Base-by-base conservation (phyloP, 306 rosid species). In the Corylus avellana region DNA sequence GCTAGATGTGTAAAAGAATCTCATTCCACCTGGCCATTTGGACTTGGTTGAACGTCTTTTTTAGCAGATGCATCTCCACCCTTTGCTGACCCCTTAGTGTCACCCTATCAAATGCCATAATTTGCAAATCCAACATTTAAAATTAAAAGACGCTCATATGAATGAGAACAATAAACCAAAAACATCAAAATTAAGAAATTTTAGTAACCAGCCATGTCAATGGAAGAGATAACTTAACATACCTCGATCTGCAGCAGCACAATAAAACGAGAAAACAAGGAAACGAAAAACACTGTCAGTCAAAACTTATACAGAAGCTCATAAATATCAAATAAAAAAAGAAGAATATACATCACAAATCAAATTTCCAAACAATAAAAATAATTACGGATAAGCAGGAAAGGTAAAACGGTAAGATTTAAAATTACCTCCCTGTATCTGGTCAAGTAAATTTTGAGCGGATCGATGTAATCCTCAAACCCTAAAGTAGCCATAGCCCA, bases 401-500 rank as follows among this genome's bases (percentile, higher is more conserved):
- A 46, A 61, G 37, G 2, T 9, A 53, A n/a, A 48, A 64, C 48
- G 12, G 37, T 56, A 22, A 74, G 74, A 17, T 51, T 50, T 35
- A 3, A 54, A 59, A 27, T 77, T 61, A 94, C 99, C 92, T 95
- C 99, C 86, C 99, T 85, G 85, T 91, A 95, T 91, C 92, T 90
- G 1, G 80, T 44, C 35, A 95, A 89, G 89, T 95, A 95, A 86
- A 87, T 85, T 79, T 92, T 95, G 17, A 95, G 91, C 5, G 99
- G 97, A 76, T 95, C 98, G 8, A 95, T 93, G 51, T 95, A 95
- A 78, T 95, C 99, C 77, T 93, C 99, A 75, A 95, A 95, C 56
- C 97, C 98, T 32, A 95, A 74, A 67, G 98, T 95, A 0, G 97
- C 97, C 98, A 95, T 93, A 2, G 99, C 97, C 99, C 99, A 95